Percentiles rank a stretch among this genome's conserved stretches.
Conservation (phyloP, 2,329 filamentous ascomycete genomes). For the Diplodia scrobiculata region DNA sequence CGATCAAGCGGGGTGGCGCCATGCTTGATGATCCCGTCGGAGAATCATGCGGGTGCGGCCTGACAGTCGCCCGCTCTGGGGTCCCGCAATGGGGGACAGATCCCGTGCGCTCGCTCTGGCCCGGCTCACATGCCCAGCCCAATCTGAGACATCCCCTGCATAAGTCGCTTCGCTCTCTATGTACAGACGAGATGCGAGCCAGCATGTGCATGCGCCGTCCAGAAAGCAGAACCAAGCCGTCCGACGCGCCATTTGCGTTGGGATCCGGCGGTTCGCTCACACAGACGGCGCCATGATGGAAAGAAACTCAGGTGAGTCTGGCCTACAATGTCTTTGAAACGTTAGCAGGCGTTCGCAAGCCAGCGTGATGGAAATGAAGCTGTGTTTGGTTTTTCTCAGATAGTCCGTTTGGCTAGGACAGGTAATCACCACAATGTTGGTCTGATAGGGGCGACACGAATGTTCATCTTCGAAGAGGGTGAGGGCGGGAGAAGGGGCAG, state of each 20-base stretch:
- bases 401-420: slow-evolving; percentile 35
- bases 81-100: slow-evolving; percentile 20
- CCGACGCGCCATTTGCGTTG: slow-evolving; percentile 12
- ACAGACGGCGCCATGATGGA: neutral
- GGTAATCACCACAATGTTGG: slow-evolving; percentile 33
- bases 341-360: slow-evolving; percentile 1
- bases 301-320: neutral
- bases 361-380: neutral
- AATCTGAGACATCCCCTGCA: slow-evolving; percentile 21
- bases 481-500: neutral
- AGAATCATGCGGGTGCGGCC: slow-evolving; percentile 26
- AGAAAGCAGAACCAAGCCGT: neutral
- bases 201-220: slow-evolving; percentile 4
- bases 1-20: slow-evolving; percentile 28
- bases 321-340: neutral
- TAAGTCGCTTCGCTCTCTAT: slow-evolving; percentile 4
- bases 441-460: slow-evolving; percentile 38
- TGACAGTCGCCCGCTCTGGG: slow-evolving; percentile 26
- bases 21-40: slow-evolving; percentile 19
- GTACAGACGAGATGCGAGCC: neutral
- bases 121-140: neutral
- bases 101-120: slow-evolving; percentile 16
- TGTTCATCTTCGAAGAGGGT: slow-evolving; percentile 38
- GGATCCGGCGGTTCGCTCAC: neutral
- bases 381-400: slow-evolving; percentile 28